Evolutionary conservation across 257 asterid genomes (phyloP), one percentile per base, ranked within the genome.

Genomic region (Lithospermum erythrorhizon): DNA sequence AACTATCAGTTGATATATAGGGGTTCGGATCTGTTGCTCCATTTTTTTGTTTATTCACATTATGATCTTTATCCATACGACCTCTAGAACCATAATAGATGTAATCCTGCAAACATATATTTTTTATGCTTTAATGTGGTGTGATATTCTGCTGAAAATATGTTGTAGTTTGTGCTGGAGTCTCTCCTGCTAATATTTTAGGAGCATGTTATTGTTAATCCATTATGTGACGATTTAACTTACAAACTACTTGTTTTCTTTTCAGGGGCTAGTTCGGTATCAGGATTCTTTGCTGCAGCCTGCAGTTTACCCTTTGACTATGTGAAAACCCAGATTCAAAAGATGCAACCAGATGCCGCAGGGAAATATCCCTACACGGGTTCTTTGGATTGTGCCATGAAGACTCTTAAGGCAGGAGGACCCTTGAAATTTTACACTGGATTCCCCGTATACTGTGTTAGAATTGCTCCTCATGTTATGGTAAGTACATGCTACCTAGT

Each of bases 381-480:
- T 61, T 81, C 94, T 24, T 61, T 84, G 0, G 95, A 87, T 64
- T 87, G 94, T 72, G 73, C 78, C 47, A 51, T 63, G 75, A 79
- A 87, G 72, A 87, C 94, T 3, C 80, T 87, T 54, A 84, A 84
- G 71, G 15, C 81, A 0, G 84, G 85, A 23, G 95, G 94, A 19
- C 90, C 88, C 57, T 72, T 82, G 48, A 87, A 77, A 63, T 84
- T 87, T 37, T 87, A 87, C 83, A 70, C 87, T 21, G 95, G 95
- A 63, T 87, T 87, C 27, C 95, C 94, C 15, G 91, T 85, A 6
- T 87, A 87, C 52, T 87, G 91, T 59, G 81, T 87, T 54, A 74
- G 94, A 69, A 84, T 84, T 54, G 89, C 94, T 29, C 95, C 95
- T 61, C 95, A 87, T 59, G 94, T 87, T 76, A 84, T 84, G 95